These are phyloP conservation scores for Elongisporangium prolatum DNA, from an alignment of 352 stramenopile genomes.

Conservation along the genomic window DNA sequence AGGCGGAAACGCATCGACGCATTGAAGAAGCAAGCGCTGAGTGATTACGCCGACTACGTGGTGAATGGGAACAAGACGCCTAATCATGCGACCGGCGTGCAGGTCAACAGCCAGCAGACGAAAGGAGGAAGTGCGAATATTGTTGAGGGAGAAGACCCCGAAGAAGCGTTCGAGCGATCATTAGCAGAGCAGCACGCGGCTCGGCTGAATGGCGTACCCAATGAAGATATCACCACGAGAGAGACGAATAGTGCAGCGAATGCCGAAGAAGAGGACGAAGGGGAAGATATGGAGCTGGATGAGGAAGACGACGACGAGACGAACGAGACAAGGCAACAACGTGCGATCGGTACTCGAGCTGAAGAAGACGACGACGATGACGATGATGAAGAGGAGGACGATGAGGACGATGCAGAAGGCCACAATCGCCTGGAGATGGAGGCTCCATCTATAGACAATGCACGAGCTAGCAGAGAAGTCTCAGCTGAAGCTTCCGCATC, in stretches of 20 bases:
- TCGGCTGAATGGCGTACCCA: background rate
- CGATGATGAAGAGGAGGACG: constrained; percentile 16
- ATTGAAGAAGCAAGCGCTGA: constrained; percentile 71
- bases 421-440: background rate
- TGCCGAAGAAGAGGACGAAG: constrained; percentile 33
- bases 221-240: background rate
- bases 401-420: constrained; percentile 13
- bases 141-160: background rate
- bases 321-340: constrained; percentile 1
- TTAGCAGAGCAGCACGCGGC: background rate
- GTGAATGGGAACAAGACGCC: constrained; percentile 10
- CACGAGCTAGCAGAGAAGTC: constrained; percentile 1
- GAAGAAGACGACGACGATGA: constrained; percentile 21
- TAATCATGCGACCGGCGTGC: constrained; percentile 10
- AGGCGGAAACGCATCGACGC: constrained; percentile 57
- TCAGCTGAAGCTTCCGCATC: background rate
- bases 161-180: background rate
- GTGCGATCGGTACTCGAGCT: constrained; percentile 8
- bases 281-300: constrained; percentile 26
- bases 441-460: background rate
- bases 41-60: constrained; percentile 48
- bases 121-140: constrained; percentile 2
- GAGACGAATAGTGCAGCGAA: constrained; percentile 8
- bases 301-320: constrained; percentile 21
- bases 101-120: constrained; percentile 12